Evolutionary conservation across 1,284 basidiomycete genomes (phyloP), one percentile per base, ranked within the genome.

Genomic region (Pascua guehoae): DNA sequence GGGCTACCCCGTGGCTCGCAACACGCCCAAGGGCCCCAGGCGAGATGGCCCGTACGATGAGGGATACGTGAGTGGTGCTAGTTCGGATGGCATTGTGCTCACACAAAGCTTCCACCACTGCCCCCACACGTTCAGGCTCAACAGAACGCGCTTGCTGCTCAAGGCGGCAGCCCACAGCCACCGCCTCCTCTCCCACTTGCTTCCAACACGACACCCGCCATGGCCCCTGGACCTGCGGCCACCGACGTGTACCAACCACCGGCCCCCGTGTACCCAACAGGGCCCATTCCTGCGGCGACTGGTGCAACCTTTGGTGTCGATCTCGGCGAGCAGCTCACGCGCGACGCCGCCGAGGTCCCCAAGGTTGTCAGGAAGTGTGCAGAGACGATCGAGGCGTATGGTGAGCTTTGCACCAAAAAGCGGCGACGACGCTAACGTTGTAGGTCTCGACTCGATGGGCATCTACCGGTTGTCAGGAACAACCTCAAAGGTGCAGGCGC

Each of bases 401-500:
- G 79, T 74, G 49, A 56, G 72, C 48, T 11, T 11, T 32, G 24
- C 24, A 32, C 24, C 45, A 8, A 12, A 40, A 8, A 24, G 44
- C 38, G 24, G 51, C 16, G 2, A 36, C 12, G 39, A 24, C 5
- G 60, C 56, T 65, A 48, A 64, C 46, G 12, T 16, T 9, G 24
- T 49, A 67, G 81, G 95, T 2, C 77, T 98, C 52, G 79, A 84
- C 44, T 86, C 84, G 12, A 88, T 92, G 75, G 95, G 95, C 45
- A 89, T 99, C 53, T 99, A 98, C 76, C 85, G 95, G 36, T 81
- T 99, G 43, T 93, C 88, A 55, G 95, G 95, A 12, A 97, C 88
- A 65, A 88, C 89, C 47, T 91, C 88, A 49, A 89, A 91, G 68
- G 88, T 98, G 43, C 82, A 86, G 63, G 85, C 86, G 63, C 80